Evolutionary conservation across 306 rosid species (phyloP).

Genomic region (Psophocarpus tetragonolobus): DNA sequence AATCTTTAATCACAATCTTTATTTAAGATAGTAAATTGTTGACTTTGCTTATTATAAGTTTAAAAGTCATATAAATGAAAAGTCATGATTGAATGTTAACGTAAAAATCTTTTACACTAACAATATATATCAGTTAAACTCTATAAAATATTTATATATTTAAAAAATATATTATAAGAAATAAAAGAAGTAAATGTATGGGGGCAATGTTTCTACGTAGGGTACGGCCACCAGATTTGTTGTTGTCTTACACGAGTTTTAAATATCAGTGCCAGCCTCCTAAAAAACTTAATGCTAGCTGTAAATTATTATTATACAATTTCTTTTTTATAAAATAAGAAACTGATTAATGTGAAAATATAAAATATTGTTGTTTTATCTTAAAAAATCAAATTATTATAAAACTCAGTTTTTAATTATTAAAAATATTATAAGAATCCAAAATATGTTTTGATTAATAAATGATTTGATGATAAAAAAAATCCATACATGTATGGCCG

Average conservation of each 20-base stretch:
- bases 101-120: no score
- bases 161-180: not conserved
- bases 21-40: no score
- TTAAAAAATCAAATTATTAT: not conserved
- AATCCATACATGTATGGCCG: constrained; percentile 2
- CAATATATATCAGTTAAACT: no score
- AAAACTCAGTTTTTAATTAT: not conserved
- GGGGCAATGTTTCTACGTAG: not conserved
- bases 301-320: no score
- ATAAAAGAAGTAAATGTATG: not conserved
- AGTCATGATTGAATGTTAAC: no score
- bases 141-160: no score
- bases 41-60: no score
- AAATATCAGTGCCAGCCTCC: not conserved
- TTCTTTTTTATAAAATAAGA: no score
- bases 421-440: constrained; percentile 1
- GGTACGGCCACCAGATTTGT: not conserved
- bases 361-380: not conserved
- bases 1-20: no score
- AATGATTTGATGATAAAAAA: not conserved
- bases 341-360: not conserved
- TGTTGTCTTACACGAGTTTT: not conserved
- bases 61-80: no score
- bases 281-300: no score
- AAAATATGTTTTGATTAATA: not conserved